Evolutionary conservation across 2,329 filamentous ascomycete species (phyloP), one percentile per base, ranked within the genome.

Genomic region (Beauveria sp.): DNA sequence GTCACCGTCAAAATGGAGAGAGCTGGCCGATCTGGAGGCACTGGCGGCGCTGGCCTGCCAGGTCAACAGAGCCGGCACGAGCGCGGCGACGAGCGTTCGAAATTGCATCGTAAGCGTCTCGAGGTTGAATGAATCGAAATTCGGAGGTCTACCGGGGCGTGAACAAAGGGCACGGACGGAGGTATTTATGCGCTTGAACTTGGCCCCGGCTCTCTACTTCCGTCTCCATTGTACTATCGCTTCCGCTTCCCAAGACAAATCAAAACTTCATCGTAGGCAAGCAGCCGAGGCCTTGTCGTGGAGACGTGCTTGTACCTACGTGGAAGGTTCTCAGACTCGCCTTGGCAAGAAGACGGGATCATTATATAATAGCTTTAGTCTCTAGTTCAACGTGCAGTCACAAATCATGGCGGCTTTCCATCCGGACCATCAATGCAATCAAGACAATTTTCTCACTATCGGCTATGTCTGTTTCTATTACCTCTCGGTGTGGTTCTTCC

Each of bases 1-100:
- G 45, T 45, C n/a, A 5, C n/a, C n/a, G 24, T 43, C n/a, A 10
- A 26, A 60, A n/a, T 40, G 7, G 26, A 60, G 57, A 3, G 47
- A 45, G 26, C 67, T 58, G 42, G 43, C 24, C 8, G 16, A 7
- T 9, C 18, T 43, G 18, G 30, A 24, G 16, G 47, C 24, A n/a
- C 68, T 58, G 18, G 16, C 26, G 18, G 18, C 16, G 6, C 24
- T 20, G 40, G 40, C 49, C 40, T 52, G 38, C 38, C 57, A 60
- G 38, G 28, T 18, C 22, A 59, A 20, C 5, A 43, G n/a, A 7
- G 38, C 46, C 10, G 56, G 47, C 1, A 46, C 49, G 12, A 60
- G 16, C 18, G 28, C 57, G 10, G 57, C 38, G 2, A 60, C 10
- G 14, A 60, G 47, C 9, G n/a, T 24, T 3, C 20, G 12, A 14